These are phyloP conservation scores for Cercophora samala DNA, from an alignment of 495 filamentous ascomycete genomes.

Conservation along the genomic window DNA sequence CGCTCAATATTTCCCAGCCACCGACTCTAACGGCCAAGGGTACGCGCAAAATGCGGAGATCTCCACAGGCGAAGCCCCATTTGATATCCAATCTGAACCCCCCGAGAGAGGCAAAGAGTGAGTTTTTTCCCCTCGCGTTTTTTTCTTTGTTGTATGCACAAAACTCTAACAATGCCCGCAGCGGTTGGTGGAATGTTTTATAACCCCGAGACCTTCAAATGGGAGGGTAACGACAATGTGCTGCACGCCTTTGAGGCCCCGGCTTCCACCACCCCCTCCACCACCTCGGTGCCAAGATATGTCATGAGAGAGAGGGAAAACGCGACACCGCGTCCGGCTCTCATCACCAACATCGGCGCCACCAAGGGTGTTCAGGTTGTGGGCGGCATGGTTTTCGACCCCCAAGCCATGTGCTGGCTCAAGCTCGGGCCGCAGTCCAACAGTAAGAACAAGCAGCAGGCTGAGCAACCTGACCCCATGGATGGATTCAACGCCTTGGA, in stretches of 20 bases:
- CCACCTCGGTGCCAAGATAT: constrained; percentile 44
- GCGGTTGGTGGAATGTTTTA: constrained; percentile 93
- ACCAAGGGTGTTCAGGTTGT: constrained; percentile 81
- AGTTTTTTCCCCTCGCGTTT: constrained; percentile 4
- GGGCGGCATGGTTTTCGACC: constrained; percentile 96
- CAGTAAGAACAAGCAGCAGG: constrained; percentile 25
- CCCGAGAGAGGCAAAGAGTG: constrained; percentile 44
- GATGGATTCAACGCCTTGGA: constrained; percentile 81
- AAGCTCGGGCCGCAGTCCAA: constrained; percentile 55
- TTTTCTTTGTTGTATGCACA: constrained; percentile 9
- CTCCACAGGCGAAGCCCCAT: constrained; percentile 51
- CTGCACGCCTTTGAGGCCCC: constrained; percentile 68
- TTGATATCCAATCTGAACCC: constrained; percentile 50
- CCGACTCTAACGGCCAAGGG: constrained; percentile 50
- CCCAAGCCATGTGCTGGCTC: constrained; percentile 91
- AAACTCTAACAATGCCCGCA: constrained; percentile 32
- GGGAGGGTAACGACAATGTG: constrained; percentile 94
- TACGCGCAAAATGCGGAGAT: constrained; percentile 44
- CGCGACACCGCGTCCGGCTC: constrained; percentile 74
- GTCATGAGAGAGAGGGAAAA: constrained; percentile 51
- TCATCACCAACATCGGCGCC: constrained; percentile 82
- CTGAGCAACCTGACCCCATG: constrained; percentile 46
- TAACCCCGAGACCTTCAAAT: constrained; percentile 76
- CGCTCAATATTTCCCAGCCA: constrained; percentile 29
- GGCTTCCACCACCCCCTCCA: constrained; percentile 49